A percentile compares a stretch with the other conserved stretches of the same genome.
Conservation (phyloP, 2,329 filamentous ascomycete species). For the Phialemonium atrogriseum region DNA sequence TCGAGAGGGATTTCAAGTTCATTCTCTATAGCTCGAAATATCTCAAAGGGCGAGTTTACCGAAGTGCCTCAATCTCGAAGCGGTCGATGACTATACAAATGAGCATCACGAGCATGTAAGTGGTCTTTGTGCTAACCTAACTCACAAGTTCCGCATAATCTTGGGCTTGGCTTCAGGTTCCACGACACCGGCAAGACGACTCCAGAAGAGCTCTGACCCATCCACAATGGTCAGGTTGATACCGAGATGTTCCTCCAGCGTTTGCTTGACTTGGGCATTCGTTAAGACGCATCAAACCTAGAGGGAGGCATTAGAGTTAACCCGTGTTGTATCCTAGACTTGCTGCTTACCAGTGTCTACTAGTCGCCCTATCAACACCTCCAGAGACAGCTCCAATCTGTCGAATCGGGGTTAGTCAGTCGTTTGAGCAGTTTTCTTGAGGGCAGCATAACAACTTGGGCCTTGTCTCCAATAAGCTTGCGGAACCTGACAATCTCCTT, state of each 20-base stretch:
- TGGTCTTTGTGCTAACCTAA: too few relatives aligned
- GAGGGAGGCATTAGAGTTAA: constrained; percentile 8
- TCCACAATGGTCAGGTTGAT: constrained; percentile 90
- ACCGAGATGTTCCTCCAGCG: constrained; percentile 67
- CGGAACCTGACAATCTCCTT: constrained; percentile 76
- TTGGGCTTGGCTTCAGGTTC: constrained; percentile 74
- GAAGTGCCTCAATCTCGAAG: constrained; percentile 79
- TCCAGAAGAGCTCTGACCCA: constrained; percentile 69
- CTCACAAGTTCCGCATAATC: constrained; percentile 63
- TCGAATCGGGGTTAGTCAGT: background rate
- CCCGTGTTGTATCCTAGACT: constrained; percentile 4
- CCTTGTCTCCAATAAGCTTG: constrained; percentile 69
- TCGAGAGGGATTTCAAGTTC: constrained; percentile 56
- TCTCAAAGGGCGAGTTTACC: background rate
- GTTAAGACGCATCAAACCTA: constrained; percentile 66
- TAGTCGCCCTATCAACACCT: constrained; percentile 80
- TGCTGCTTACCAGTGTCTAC: constrained; percentile 62
- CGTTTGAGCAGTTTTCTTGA: background rate
- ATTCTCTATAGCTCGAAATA: constrained; percentile 47
- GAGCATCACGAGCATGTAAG: constrained; percentile 4
- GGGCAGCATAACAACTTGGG: constrained; percentile 51
- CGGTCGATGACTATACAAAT: constrained; percentile 36
- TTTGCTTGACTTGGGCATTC: constrained; percentile 80
- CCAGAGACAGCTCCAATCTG: constrained; percentile 46
- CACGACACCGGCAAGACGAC: constrained; percentile 62